A percentile compares a stretch with the other conserved stretches of the same genome.
These are phyloP conservation scores for Alternaria angustiovoidea DNA, from an alignment of 2,329 filamentous ascomycete genomes.

Conservation along the genomic window DNA sequence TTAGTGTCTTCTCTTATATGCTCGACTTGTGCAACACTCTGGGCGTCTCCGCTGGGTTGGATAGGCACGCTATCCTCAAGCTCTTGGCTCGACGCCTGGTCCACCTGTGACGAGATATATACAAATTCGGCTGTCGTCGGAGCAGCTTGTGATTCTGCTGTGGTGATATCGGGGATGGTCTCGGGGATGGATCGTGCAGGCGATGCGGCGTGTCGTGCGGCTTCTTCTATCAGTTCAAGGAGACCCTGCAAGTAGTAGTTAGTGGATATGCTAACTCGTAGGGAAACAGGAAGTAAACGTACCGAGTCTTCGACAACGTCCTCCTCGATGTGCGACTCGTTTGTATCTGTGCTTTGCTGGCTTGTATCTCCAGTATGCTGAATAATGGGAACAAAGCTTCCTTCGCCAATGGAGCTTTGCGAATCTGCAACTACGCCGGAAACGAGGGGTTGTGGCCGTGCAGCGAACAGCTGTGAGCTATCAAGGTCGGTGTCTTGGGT, in stretches of 20 bases:
- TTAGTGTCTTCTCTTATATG: neutral
- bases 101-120: conserved; percentile 5
- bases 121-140: conserved; percentile 14
- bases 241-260: conserved; percentile 21
- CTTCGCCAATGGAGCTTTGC: conserved; percentile 32
- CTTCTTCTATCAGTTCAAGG: conserved; percentile 23
- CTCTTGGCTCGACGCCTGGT: neutral
- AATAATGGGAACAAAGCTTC: conserved; percentile 35
- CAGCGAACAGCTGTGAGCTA: conserved; percentile 29
- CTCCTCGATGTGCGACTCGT: conserved; percentile 11
- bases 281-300: neutral
- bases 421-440: conserved; percentile 41
- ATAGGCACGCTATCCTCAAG: neutral
- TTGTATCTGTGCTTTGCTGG: conserved; percentile 8
- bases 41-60: neutral
- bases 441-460: conserved; percentile 8
- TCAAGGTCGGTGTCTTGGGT: conserved; percentile 22
- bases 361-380: conserved; percentile 25
- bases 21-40: neutral
- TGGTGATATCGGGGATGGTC: conserved; percentile 32
- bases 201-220: conserved; percentile 19
- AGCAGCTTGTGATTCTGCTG: conserved; percentile 14
- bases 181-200: conserved; percentile 38
- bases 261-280: conserved; percentile 4
- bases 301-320: conserved; percentile 23